These are phyloP conservation scores for Colletotrichum australisinense DNA, from an alignment of 2,329 filamentous ascomycete genomes.

Conservation along the genomic window DNA sequence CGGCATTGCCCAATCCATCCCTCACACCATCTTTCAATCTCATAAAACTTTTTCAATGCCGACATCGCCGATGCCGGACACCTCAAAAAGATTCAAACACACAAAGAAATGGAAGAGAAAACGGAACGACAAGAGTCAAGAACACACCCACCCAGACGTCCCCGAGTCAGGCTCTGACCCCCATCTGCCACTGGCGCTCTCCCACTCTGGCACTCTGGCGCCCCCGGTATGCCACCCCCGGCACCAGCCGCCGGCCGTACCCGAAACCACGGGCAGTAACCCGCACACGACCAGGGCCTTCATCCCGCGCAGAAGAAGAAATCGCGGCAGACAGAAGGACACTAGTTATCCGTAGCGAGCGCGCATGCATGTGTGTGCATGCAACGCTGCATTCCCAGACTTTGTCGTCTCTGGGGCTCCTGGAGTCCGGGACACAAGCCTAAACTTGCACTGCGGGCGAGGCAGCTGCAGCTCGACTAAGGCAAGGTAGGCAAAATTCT, in stretches of 20 bases:
- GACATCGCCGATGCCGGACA: neutral
- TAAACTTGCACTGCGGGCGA: neutral
- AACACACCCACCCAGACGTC: neutral
- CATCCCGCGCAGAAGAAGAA: neutral
- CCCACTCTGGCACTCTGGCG: too few species aligned
- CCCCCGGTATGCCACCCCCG: neutral
- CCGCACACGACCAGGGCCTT: neutral
- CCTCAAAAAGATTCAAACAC: neutral
- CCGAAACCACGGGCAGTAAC: neutral
- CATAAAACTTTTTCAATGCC: neutral
- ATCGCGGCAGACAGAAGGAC: neutral
- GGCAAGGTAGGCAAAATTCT: neutral
- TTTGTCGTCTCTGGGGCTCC: neutral
- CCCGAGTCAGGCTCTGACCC: neutral
- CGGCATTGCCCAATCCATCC: neutral
- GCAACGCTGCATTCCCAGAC: constrained; percentile 1
- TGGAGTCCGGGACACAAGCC: neutral
- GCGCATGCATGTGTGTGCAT: constrained; percentile 8
- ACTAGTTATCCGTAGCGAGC: neutral
- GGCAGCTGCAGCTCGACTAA: neutral
- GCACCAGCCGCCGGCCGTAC: constrained; percentile 2
- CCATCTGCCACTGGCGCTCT: too few species aligned
- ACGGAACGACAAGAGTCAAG: neutral
- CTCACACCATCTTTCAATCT: neutral
- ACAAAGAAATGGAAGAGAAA: neutral